Base-by-base conservation (phyloP, 2,329 filamentous ascomycete genomes). In the Elsinoe perseae region DNA sequence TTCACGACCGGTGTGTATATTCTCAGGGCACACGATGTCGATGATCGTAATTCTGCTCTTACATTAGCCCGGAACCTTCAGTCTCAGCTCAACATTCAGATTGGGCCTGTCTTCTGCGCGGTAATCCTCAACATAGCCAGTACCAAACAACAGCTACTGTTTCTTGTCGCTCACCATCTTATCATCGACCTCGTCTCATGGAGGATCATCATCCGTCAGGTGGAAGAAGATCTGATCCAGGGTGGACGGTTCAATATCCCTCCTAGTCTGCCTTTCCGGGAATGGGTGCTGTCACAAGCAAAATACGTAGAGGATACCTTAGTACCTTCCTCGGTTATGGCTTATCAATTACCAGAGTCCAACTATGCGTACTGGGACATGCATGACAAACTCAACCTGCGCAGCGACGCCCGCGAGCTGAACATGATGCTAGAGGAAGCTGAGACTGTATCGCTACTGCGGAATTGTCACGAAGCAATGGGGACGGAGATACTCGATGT, bases 61-160 rank as follows among this genome's bases (percentile, higher is more conserved):
- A 44, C 48, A 8, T 50, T 50, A 27, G 46, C 57, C 12, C 46
- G 18, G 18, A 55, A 42, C 18, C n/a, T n/a, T n/a, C n/a, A n/a
- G n/a, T n/a, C n/a, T n/a, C 64, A 64, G 2, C 59, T 72, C 5
- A 60, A 71, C 36, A 66, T 72, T 30, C 59, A 62, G 5, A 56
- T 61, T 20, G 70, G 71, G 0, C 70, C 75, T 1, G 61, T 75
- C 0, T 63, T 77, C 28, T n/a, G n/a, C n/a, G 70, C 71, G 0
- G 14, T 6, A 6, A 32, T 32, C 30, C 14, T 14, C 14, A 66
- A 73, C 2, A 72, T 77, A 54, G 59, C 76, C 8, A 57, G 71
- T 2, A 59, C 70, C 34, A 66, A 66, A 1, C 61, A 64, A 14
- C 63, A 65, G 57, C 62, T 63, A 58, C 72, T 64, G 60, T 71